These are phyloP conservation scores for Penicillium digitatum DNA, from an alignment of 2,329 filamentous ascomycete species.

Conservation along the genomic window DNA sequence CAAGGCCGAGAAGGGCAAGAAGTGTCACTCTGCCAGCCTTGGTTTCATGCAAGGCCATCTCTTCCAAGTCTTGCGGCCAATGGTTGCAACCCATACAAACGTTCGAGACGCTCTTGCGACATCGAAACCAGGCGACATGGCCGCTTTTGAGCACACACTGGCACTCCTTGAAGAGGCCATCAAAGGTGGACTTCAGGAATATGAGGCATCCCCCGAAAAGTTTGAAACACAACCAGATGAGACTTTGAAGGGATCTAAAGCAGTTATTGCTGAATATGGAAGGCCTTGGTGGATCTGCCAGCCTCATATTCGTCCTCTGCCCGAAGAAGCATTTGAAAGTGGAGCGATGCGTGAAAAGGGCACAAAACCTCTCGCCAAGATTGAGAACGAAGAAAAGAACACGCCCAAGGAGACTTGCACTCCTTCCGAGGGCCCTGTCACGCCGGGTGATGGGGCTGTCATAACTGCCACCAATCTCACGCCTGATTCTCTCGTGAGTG, in stretches of 20 bases:
- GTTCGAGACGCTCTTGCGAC: constrained; percentile 79
- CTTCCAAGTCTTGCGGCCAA: constrained; percentile 81
- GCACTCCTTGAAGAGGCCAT: constrained; percentile 70
- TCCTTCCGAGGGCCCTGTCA: constrained; percentile 9
- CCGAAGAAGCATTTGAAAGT: constrained; percentile 79
- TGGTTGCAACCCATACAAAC: constrained; percentile 75
- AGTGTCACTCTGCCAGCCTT: constrained; percentile 62
- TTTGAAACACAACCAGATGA: constrained; percentile 35
- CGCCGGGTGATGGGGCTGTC: constrained; percentile 11
- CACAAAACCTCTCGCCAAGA: constrained; percentile 44
- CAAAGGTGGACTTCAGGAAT: constrained; percentile 67
- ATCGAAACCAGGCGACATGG: constrained; percentile 65
- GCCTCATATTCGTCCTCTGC: constrained; percentile 78
- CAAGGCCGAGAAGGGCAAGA: constrained; percentile 38
- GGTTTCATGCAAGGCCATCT: constrained; percentile 83
- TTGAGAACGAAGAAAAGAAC: constrained; percentile 15
- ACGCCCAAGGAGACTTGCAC: not conserved
- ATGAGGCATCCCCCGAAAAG: constrained; percentile 45
- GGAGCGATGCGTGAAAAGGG: constrained; percentile 72
- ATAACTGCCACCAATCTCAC: constrained; percentile 21
- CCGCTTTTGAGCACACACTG: constrained; percentile 72
- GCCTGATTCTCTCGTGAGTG: constrained; percentile 31
- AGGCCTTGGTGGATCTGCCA: constrained; percentile 89
- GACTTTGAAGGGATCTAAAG: constrained; percentile 46
- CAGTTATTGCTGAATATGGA: constrained; percentile 67